A percentile compares a stretch with the other conserved stretches of the same genome.
Evolutionary conservation across 2,329 filamentous ascomycete species (phyloP).

Genomic region (Albifimbria verrucaria): DNA sequence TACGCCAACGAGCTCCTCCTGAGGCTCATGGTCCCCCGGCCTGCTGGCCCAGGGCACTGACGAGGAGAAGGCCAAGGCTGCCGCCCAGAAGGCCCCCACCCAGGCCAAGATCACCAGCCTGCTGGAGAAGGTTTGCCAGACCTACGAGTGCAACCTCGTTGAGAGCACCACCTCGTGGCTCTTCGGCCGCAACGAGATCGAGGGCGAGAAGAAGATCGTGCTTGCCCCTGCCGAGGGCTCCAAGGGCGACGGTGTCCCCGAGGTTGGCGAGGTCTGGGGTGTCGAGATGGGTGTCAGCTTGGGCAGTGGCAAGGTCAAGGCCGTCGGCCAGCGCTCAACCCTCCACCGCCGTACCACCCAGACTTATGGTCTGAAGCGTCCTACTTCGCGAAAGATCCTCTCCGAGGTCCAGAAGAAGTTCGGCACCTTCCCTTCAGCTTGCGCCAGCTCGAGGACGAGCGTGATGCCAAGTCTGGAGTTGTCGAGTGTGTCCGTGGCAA

Average conservation of each 20-base stretch:
- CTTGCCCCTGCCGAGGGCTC: constrained; percentile 80
- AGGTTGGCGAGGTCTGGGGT: constrained; percentile 93
- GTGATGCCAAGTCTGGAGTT: constrained; percentile 90
- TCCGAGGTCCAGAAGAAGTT: constrained; percentile 98
- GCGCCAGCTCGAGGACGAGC: constrained; percentile 94
- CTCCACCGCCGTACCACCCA: constrained; percentile 90
- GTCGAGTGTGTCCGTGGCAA: constrained; percentile 93
- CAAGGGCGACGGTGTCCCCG: constrained; percentile 86
- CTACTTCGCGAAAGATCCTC: constrained; percentile 85
- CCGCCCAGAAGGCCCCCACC: constrained; percentile 75
- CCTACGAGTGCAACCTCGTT: constrained; percentile 87
- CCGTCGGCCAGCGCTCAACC: constrained; percentile 79
- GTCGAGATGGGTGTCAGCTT: constrained; percentile 92
- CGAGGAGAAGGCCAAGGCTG: constrained; percentile 92
- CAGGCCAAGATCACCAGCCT: constrained; percentile 84
- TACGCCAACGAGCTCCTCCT: constrained; percentile 95
- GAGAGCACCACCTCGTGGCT: constrained; percentile 98
- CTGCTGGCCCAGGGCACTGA: constrained; percentile 78
- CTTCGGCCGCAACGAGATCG: constrained; percentile 96
- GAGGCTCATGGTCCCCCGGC: constrained; percentile 88
- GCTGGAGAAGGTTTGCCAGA: constrained; percentile 87
- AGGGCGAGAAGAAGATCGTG: constrained; percentile 97
- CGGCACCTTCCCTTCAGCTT: constrained; percentile 94
- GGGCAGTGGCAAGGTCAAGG: constrained; percentile 93
- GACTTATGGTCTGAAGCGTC: constrained; percentile 90